phyloP scores from a whole-genome alignment of 2,329 filamentous ascomycete genomes.

The Venturia effusa region DNA sequence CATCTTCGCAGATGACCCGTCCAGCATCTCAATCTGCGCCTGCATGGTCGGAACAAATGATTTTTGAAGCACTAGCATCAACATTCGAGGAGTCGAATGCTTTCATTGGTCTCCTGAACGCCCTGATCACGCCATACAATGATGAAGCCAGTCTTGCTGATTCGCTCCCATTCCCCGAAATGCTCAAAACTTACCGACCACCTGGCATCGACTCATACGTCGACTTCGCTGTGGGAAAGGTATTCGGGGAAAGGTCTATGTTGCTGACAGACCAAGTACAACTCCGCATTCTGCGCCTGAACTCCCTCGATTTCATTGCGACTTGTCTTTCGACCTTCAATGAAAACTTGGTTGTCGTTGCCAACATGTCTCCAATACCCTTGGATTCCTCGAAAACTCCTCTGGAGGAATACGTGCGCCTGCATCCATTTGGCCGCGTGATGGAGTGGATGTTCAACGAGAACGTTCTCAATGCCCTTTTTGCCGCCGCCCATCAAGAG shows the following conservation, averaged over 20 bases:
- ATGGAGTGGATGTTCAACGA: constrained; percentile 99
- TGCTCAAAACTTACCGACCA: constrained; percentile 62
- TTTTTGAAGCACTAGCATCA: constrained; percentile 62
- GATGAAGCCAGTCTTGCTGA: constrained; percentile 57
- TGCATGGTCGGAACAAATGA: constrained; percentile 20
- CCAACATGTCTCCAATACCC: constrained; percentile 63
- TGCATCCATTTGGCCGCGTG: constrained; percentile 86
- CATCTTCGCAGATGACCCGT: neutral
- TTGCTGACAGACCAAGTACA: constrained; percentile 59
- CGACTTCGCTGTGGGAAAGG: constrained; percentile 75
- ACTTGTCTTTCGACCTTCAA: constrained; percentile 81
- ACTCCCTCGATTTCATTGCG: constrained; percentile 73
- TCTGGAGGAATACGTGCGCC: constrained; percentile 66
- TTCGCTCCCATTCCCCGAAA: constrained; percentile 75
- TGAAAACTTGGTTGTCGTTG: constrained; percentile 79
- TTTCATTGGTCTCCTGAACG: constrained; percentile 67
- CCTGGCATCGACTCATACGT: constrained; percentile 87
- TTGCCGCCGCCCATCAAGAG: constrained; percentile 69
- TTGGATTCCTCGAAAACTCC: constrained; percentile 64
- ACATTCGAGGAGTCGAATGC: constrained; percentile 79
- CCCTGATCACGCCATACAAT: constrained; percentile 56
- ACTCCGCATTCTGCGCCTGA: constrained; percentile 61
- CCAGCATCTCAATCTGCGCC: neutral
- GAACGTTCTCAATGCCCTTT: constrained; percentile 68
- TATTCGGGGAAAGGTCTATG: constrained; percentile 57